These are phyloP conservation scores for Violaceomyces palustris DNA, from an alignment of 1,284 basidiomycete genomes.

Conservation along the genomic window DNA sequence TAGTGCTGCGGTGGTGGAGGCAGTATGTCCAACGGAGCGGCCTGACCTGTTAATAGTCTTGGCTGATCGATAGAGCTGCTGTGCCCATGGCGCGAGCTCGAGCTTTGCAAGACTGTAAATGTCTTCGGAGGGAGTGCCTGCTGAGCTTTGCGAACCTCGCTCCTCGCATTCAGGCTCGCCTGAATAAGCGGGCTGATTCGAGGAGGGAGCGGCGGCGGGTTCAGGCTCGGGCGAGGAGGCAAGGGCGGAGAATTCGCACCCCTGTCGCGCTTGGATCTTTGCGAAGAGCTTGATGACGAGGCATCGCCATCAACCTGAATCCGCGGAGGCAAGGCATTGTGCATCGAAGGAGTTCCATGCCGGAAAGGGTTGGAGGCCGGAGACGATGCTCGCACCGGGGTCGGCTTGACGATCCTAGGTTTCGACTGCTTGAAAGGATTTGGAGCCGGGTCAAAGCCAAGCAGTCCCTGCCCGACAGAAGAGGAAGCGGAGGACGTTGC, in stretches of 20 bases:
- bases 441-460: constrained; percentile 43
- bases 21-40: constrained; percentile 27
- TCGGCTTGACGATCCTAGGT: constrained; percentile 43
- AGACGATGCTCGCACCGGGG: constrained; percentile 40
- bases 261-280: constrained; percentile 18
- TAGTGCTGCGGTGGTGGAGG: constrained; percentile 14
- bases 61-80: constrained; percentile 20
- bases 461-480: constrained; percentile 9
- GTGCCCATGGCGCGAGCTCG: constrained; percentile 20
- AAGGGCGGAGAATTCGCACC: constrained; percentile 22
- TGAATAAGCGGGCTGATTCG: constrained; percentile 50
- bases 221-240: constrained; percentile 21
- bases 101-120: constrained; percentile 47
- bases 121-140: constrained; percentile 50
- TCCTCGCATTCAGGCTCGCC: constrained; percentile 47
- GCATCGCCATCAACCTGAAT: constrained; percentile 5
- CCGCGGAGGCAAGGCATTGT: not conserved
- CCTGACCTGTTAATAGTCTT: constrained; percentile 38
- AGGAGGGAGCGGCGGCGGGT: constrained; percentile 44
- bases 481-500: constrained; percentile 14
- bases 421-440: constrained; percentile 48
- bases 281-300: constrained; percentile 22
- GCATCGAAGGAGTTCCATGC: constrained; percentile 22
- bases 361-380: constrained; percentile 33
- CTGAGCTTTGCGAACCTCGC: constrained; percentile 42